A percentile compares a stretch with the other conserved stretches of the same genome.
These are phyloP conservation scores for Rusavskia elegans DNA, from an alignment of 495 filamentous ascomycete genomes.

Conservation along the genomic window DNA sequence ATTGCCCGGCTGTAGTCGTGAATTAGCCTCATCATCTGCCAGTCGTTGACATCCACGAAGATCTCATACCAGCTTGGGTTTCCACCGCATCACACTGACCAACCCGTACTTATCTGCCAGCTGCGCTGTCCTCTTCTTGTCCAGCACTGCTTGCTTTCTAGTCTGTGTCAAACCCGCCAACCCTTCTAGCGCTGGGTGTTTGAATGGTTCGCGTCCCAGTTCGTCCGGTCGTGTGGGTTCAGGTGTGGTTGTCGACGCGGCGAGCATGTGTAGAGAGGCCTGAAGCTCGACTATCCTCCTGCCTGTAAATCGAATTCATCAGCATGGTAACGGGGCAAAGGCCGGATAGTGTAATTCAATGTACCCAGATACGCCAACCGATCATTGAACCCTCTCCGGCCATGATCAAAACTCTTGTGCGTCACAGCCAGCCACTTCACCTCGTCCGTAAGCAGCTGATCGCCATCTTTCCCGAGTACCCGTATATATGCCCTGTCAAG, in stretches of 20 bases:
- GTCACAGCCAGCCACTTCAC: constrained; percentile 95
- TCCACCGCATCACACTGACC: constrained; percentile 66
- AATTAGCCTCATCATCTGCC: neutral
- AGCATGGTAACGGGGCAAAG: neutral
- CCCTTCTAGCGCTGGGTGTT: constrained; percentile 55
- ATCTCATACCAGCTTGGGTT: constrained; percentile 54
- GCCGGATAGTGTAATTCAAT: neutral
- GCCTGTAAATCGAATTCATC: constrained; percentile 29
- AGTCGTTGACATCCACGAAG: neutral
- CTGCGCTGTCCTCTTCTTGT: constrained; percentile 41
- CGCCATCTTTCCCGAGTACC: constrained; percentile 54
- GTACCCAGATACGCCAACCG: constrained; percentile 79
- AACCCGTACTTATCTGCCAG: constrained; percentile 58
- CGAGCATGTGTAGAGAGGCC: constrained; percentile 53
- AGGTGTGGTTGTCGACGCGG: constrained; percentile 18
- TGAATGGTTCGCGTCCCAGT: constrained; percentile 48
- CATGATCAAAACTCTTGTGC: constrained; percentile 97
- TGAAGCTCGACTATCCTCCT: constrained; percentile 71
- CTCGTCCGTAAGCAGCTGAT: constrained; percentile 65
- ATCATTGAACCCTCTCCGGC: constrained; percentile 84
- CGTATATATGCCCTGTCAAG: constrained; percentile 61
- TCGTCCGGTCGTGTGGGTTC: constrained; percentile 19
- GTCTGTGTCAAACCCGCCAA: constrained; percentile 46
- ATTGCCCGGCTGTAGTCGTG: constrained; percentile 45
- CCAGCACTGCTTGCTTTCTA: constrained; percentile 32